These are phyloP conservation scores for Trichophyton verrucosum DNA, from an alignment of 2,329 filamentous ascomycete species.

Conservation along the genomic window DNA sequence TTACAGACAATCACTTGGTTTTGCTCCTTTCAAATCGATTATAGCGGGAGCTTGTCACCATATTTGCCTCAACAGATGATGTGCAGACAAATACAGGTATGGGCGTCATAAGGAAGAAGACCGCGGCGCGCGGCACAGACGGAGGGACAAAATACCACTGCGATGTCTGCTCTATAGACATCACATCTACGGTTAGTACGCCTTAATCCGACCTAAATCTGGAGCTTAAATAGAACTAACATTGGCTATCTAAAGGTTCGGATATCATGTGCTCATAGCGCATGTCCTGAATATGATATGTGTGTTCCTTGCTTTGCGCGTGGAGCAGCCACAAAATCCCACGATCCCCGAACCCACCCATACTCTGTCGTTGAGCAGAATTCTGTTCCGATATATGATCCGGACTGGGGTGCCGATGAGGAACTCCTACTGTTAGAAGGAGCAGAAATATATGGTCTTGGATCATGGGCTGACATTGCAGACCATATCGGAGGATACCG, in stretches of 20 bases:
- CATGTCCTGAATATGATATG: conserved; percentile 88
- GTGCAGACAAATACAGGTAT: conserved; percentile 36
- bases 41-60: background rate
- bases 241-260: conserved; percentile 48
- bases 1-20: background rate
- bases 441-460: conserved; percentile 87
- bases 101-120: conserved; percentile 96
- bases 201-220: conserved; percentile 15
- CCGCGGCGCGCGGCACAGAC: conserved; percentile 69
- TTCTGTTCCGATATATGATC: conserved; percentile 89
- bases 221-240: background rate
- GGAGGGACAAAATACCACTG: conserved; percentile 92
- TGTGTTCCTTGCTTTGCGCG: conserved; percentile 90
- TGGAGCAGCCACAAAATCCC: conserved; percentile 66
- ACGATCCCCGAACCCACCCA: conserved; percentile 74
- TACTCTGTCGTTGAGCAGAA: conserved; percentile 97
- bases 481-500: conserved; percentile 96
- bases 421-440: conserved; percentile 88
- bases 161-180: conserved; percentile 91
- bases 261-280: conserved; percentile 73
- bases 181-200: conserved; percentile 74
- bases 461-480: conserved; percentile 95
- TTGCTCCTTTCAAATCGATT: background rate
- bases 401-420: conserved; percentile 94
- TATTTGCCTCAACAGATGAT: conserved; percentile 6